Evolutionary conservation across 192 early-diverging fungal genomes (phyloP).

Genomic region (Funneliformis geosporum): DNA sequence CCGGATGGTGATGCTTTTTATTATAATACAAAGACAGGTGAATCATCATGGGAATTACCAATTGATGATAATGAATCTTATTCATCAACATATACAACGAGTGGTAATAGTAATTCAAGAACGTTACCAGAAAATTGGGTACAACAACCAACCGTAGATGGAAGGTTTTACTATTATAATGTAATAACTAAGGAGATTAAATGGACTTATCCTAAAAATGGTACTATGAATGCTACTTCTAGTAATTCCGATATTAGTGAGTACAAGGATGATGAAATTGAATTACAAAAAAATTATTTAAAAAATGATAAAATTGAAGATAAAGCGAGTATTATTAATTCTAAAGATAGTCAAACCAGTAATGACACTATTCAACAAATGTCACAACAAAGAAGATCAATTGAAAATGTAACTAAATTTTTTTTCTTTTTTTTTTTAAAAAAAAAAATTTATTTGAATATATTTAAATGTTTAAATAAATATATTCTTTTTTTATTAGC

Average conservation of each 20-base stretch:
- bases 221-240: neutral
- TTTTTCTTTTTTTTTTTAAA: neutral
- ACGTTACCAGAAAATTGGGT: conserved; percentile 35
- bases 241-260: neutral
- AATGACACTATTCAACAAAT: conserved; percentile 9
- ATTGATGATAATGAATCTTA: neutral
- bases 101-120: neutral
- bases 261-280: neutral
- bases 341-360: conserved; percentile 1
- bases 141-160: conserved; percentile 37
- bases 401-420: neutral
- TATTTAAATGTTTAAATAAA: no score
- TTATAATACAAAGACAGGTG: conserved; percentile 46
- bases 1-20: conserved; percentile 52
- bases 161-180: conserved; percentile 45
- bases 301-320: neutral
- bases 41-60: conserved; percentile 44
- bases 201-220: conserved; percentile 38
- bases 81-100: neutral
- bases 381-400: conserved; percentile 17
- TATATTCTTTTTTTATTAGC: neutral
- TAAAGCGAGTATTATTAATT: conserved; percentile 23
- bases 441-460: no score
- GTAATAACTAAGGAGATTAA: conserved; percentile 40
- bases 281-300: neutral